Evolutionary conservation across 208 protist species (phyloP).

Genomic region (Leishmania mexicana): DNA sequence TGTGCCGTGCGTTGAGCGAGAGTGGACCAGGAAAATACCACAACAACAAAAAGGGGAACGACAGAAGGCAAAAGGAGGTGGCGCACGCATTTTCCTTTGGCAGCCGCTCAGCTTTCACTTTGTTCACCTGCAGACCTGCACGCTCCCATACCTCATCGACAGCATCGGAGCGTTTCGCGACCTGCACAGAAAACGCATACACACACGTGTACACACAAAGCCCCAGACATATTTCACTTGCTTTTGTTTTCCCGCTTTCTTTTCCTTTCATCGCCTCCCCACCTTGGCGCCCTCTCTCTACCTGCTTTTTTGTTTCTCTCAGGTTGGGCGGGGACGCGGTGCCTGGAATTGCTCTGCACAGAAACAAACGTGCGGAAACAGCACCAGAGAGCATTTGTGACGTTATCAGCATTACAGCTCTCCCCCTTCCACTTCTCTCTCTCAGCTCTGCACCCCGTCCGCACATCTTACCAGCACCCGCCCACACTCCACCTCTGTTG

Average conservation of each 20-base stretch:
- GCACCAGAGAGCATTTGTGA: neutral
- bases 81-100: neutral
- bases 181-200: neutral
- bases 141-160: neutral
- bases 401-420: neutral
- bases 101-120: neutral
- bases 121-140: neutral
- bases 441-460: neutral
- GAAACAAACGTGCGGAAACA: neutral
- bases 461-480: neutral
- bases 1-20: neutral
- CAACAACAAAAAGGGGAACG: neutral
- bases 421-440: neutral
- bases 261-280: neutral
- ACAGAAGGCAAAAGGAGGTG: neutral
- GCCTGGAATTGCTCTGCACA: neutral
- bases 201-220: neutral
- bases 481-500: neutral
- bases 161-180: neutral
- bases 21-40: neutral
- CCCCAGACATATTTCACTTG: neutral
- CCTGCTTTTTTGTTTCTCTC: neutral
- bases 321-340: neutral
- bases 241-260: neutral
- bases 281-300: neutral